A percentile compares a stretch with the other conserved stretches of the same genome.
These are phyloP conservation scores for Calonectria leucothoes DNA, from an alignment of 2,329 filamentous ascomycete genomes.

Conservation along the genomic window DNA sequence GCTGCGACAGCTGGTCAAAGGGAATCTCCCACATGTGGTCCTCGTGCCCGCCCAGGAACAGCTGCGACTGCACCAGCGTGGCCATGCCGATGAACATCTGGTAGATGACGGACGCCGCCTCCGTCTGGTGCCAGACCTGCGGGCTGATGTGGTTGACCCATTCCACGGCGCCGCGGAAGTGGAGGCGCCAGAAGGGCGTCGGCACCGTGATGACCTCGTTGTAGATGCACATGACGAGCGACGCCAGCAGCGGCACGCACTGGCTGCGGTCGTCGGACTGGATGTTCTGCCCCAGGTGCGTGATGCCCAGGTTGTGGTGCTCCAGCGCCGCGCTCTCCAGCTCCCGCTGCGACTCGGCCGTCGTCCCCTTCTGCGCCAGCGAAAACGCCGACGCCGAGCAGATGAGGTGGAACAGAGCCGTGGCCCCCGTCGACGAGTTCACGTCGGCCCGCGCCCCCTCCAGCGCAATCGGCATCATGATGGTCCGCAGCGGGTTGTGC, in stretches of 20 bases:
- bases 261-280: constrained; percentile 36
- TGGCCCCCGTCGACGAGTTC: constrained; percentile 32
- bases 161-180: constrained; percentile 38
- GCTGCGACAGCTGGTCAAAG: constrained; percentile 34
- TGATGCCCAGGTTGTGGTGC: constrained; percentile 40
- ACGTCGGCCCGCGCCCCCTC: constrained; percentile 37
- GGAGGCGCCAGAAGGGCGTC: constrained; percentile 36
- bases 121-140: constrained; percentile 36
- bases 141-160: constrained; percentile 43
- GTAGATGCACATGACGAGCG: constrained; percentile 37
- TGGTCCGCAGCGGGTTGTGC: constrained; percentile 34
- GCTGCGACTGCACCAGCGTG: constrained; percentile 34
- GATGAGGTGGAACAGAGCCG: constrained; percentile 37
- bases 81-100: constrained; percentile 42
- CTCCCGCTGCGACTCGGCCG: constrained; percentile 19
- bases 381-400: constrained; percentile 40
- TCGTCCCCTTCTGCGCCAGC: constrained; percentile 26
- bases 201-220: constrained; percentile 40
- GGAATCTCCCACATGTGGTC: constrained; percentile 33
- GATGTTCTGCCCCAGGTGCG: constrained; percentile 39
- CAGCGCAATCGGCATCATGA: constrained; percentile 40
- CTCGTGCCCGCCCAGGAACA: constrained; percentile 32
- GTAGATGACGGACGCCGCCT: constrained; percentile 35
- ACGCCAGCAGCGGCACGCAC: constrained; percentile 34
- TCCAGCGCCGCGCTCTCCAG: constrained; percentile 39